Percentiles rank a stretch among this genome's conserved stretches.
Conservation (phyloP, 2,329 filamentous ascomycete genomes). For the Aspergillus niger region DNA sequence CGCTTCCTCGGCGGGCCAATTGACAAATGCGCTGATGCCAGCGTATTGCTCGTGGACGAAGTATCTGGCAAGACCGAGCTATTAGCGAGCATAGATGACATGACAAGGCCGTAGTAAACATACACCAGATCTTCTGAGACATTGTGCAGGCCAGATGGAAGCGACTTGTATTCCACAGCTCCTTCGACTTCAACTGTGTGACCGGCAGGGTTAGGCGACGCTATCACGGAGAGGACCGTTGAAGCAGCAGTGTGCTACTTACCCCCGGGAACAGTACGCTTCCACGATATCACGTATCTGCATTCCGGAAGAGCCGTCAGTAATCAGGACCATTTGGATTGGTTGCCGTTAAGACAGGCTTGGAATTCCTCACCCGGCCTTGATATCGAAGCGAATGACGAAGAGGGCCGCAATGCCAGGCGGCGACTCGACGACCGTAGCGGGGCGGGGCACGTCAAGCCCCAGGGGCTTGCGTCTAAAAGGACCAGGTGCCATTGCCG, state of each 20-base stretch:
- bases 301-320: background rate
- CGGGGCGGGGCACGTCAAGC: conserved; percentile 36
- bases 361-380: conserved; percentile 67
- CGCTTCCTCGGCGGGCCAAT: conserved; percentile 74
- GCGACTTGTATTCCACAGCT: conserved; percentile 91
- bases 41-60: conserved; percentile 85
- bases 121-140: conserved; percentile 78
- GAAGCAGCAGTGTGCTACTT: conserved; percentile 36
- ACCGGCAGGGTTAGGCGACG: conserved; percentile 11
- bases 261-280: conserved; percentile 69
- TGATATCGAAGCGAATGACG: conserved; percentile 88
- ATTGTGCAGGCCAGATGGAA: conserved; percentile 89
- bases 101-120: conserved; percentile 11
- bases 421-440: conserved; percentile 37
- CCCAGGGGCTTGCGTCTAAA: conserved; percentile 34
- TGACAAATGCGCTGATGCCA: conserved; percentile 89
- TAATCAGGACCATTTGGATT: background rate
- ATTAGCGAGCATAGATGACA: conserved; percentile 13
- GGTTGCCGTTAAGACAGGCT: background rate
- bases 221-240: background rate
- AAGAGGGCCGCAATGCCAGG: conserved; percentile 73
- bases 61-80: conserved; percentile 62
- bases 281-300: conserved; percentile 84
- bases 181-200: conserved; percentile 68
- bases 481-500: conserved; percentile 33